Evolutionary conservation across 2,329 filamentous ascomycete species (phyloP).

Genomic region (Arachnopeziza araneosa): DNA sequence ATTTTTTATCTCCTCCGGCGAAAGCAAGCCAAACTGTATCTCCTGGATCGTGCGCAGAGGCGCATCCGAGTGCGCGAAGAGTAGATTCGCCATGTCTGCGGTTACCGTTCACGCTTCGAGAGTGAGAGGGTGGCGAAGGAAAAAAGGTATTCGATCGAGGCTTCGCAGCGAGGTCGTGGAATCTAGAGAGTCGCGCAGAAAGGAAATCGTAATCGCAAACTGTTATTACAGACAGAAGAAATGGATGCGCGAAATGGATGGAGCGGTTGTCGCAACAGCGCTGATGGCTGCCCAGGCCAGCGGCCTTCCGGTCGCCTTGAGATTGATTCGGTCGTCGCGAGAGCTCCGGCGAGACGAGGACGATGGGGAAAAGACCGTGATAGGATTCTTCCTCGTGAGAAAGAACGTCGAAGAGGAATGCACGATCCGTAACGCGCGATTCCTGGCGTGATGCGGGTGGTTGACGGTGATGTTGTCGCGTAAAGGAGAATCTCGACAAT

Average conservation of each 20-base stretch:
- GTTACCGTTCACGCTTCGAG: conserved; percentile 5
- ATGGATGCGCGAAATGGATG: conserved; percentile 19
- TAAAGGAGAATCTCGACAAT: neutral
- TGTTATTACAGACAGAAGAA: conserved; percentile 13
- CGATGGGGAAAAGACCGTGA: conserved; percentile 22
- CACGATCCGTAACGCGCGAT: conserved; percentile 31
- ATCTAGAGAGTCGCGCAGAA: conserved; percentile 15
- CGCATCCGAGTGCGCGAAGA: conserved; percentile 87
- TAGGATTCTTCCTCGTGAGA: conserved; percentile 27
- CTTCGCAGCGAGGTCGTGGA: conserved; percentile 20
- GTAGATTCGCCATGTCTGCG: conserved; percentile 80
- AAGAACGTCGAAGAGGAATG: conserved; percentile 29
- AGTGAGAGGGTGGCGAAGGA: conserved; percentile 10
- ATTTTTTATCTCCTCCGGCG: conserved; percentile 97
- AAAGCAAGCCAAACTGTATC: conserved; percentile 97
- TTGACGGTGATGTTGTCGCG: conserved; percentile 6
- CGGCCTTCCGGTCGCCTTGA: conserved; percentile 25
- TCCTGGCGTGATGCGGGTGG: conserved; percentile 20
- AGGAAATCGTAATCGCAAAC: conserved; percentile 5
- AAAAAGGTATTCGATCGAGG: conserved; percentile 11
- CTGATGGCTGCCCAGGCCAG: conserved; percentile 29
- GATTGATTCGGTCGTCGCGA: conserved; percentile 17
- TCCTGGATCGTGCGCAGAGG: conserved; percentile 97
- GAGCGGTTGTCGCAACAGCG: conserved; percentile 25
- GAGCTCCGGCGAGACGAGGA: conserved; percentile 18